Evolutionary conservation across 305 asterid species (phyloP).

Genomic region (Solanum hybrid): DNA sequence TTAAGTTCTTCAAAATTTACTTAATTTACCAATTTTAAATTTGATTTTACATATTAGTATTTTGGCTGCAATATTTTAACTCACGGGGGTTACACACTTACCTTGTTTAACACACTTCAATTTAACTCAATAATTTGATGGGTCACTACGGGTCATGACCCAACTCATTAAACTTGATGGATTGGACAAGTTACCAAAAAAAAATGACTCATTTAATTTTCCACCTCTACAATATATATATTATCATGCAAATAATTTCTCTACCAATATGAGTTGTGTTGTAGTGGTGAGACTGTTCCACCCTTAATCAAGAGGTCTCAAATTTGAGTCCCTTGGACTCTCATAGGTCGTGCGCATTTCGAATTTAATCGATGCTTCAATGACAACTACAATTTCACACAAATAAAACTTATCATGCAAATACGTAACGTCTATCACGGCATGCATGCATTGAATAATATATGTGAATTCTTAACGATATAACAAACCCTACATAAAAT

Average conservation of each 20-base stretch:
- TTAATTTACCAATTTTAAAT: not conserved
- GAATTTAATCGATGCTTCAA: too few relatives aligned
- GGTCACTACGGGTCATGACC: not conserved
- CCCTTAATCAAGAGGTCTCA: too few relatives aligned
- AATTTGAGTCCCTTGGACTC: not conserved
- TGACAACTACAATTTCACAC: not conserved
- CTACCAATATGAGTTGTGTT: not conserved
- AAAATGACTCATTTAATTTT: not conserved
- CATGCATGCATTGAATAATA: not conserved
- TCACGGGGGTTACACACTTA: not conserved
- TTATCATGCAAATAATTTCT: not conserved
- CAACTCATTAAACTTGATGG: not conserved
- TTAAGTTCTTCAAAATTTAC: not conserved
- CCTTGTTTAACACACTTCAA: not conserved
- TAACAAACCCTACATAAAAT: not conserved
- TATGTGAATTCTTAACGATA: not conserved
- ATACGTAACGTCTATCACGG: not conserved
- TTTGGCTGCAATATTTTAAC: not conserved
- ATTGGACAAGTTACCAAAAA: not conserved
- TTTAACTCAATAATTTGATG: not conserved
- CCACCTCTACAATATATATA: not conserved
- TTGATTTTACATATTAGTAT: not conserved
- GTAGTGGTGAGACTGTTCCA: not conserved
- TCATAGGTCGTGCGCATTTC: fast-evolving
- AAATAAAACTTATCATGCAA: not conserved